A percentile compares a stretch with the other conserved stretches of the same genome.
phyloP scores from a whole-genome alignment of 805 yeast species.

The Pichia insulana region DNA sequence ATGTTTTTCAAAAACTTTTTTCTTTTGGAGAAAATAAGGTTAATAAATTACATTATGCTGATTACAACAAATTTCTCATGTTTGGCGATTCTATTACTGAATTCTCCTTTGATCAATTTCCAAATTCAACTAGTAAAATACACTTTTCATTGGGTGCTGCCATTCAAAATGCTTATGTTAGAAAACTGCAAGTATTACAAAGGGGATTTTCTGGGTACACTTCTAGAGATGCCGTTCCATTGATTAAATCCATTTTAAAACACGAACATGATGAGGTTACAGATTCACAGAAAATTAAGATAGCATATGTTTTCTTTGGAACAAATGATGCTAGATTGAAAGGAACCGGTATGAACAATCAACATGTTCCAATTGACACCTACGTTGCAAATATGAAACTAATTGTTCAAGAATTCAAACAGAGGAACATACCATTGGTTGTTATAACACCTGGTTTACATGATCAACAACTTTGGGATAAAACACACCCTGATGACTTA shows the following conservation, averaged over 20 bases:
- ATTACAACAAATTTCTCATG: slow-evolving; percentile 22
- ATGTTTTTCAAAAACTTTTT: neutral
- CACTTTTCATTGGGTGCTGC: slow-evolving; percentile 27
- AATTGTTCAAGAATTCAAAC: slow-evolving; percentile 34
- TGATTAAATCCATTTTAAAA: slow-evolving; percentile 44
- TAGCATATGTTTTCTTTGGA: slow-evolving; percentile 63
- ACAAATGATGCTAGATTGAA: slow-evolving; percentile 53
- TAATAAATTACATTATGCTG: slow-evolving; percentile 2
- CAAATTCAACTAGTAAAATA: slow-evolving; percentile 2
- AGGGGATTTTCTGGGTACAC: slow-evolving; percentile 78
- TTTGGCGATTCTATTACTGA: slow-evolving; percentile 33
- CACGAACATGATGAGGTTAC: slow-evolving; percentile 33
- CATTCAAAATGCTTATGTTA: slow-evolving; percentile 34
- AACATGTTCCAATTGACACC: slow-evolving; percentile 40
- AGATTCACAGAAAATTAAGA: slow-evolving; percentile 26
- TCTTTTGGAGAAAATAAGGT: neutral
- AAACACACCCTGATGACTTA: slow-evolving; percentile 27
- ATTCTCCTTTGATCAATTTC: slow-evolving; percentile 20
- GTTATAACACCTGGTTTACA: slow-evolving; percentile 57
- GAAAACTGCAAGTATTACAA: slow-evolving; percentile 59
- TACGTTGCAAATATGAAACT: slow-evolving; percentile 40
- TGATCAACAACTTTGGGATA: slow-evolving; percentile 35
- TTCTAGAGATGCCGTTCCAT: slow-evolving; percentile 46
- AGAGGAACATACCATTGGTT: slow-evolving; percentile 41
- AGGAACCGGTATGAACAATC: slow-evolving; percentile 29